phyloP scores from a whole-genome alignment of 305 asterid genomes.

The Fraxinus ornus region DNA sequence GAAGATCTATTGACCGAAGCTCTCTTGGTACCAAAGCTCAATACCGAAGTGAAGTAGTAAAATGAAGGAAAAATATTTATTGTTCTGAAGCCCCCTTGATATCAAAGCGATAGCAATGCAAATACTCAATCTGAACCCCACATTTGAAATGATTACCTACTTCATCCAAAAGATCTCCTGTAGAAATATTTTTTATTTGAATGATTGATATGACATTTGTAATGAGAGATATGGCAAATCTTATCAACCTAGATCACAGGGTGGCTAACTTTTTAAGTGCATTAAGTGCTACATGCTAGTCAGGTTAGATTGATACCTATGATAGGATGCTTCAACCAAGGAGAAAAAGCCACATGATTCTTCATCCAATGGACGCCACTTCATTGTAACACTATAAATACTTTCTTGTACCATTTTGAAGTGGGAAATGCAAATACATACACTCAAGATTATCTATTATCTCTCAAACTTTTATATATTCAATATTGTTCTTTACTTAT shows the following conservation, averaged over 20 bases:
- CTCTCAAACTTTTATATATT: background rate
- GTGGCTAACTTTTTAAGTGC: background rate
- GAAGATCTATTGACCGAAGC: background rate
- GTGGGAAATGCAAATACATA: background rate
- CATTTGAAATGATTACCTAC: background rate
- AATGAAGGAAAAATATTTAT: background rate
- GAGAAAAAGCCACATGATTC: background rate
- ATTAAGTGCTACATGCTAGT: background rate
- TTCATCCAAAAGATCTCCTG: background rate
- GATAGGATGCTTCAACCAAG: background rate
- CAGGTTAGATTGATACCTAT: background rate
- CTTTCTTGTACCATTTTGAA: background rate
- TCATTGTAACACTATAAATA: background rate
- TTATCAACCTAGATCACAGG: background rate
- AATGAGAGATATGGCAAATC: background rate
- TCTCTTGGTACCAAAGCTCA: background rate
- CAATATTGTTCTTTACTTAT: background rate
- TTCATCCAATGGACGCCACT: background rate
- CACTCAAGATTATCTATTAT: background rate
- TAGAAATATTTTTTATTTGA: no score
- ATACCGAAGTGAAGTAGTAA: background rate
- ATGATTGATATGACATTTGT: background rate
- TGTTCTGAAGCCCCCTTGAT: background rate
- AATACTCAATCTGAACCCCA: background rate
- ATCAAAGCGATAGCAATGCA: background rate